Evolutionary conservation across 768 basidiomycete species (phyloP), one percentile per base, ranked within the genome.

Genomic region (Tubosaeta brunneosetosa): DNA sequence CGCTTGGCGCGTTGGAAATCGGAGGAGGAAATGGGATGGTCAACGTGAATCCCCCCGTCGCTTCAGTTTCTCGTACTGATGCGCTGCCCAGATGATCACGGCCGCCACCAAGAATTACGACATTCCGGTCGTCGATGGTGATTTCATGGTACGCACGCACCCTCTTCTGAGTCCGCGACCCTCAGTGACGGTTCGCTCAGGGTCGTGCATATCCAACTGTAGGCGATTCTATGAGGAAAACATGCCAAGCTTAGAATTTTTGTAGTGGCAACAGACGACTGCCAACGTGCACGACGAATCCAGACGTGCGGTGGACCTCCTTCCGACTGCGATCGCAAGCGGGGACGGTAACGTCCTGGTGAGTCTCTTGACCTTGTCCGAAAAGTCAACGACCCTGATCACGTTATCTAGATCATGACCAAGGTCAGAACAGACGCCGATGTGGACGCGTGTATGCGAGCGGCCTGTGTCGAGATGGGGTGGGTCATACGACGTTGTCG

Each of bases 381-480:
- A 25, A 51, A 36, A 33, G 34, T 26, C 37, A 37, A 46, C 29
- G 56, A 45, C 51, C 55, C 50, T 58, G 52, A 63, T 59, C 48
- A 52, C 51, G 48, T 46, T 41, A 36, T 29, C 19, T 37, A 68
- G 67, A 54, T 76, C 29, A 73, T 81, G 63, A 73, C 73, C 38
- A 75, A 71, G 46, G 76, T 71, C 3, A 78, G 74, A 53, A 70
- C 68, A 46, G 72, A 76, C 19, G 58, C 63, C 29, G 68, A 73
- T n/a, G 71, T 78, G 4, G 80, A 81, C 56, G 62, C 70, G 0
- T 59, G 72, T 25, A 68, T 79, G 58, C 73, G 80, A 3, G 73
- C 75, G 1, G 77, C 74, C 5, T 77, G 77, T 29, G 69, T 77
- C 13, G 76, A 78, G 56, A 76, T 83, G 77, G 81, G 81, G 64